phyloP scores from a whole-genome alignment of 2,329 filamentous ascomycete species.

The Emmonsiellopsis sp. region DNA sequence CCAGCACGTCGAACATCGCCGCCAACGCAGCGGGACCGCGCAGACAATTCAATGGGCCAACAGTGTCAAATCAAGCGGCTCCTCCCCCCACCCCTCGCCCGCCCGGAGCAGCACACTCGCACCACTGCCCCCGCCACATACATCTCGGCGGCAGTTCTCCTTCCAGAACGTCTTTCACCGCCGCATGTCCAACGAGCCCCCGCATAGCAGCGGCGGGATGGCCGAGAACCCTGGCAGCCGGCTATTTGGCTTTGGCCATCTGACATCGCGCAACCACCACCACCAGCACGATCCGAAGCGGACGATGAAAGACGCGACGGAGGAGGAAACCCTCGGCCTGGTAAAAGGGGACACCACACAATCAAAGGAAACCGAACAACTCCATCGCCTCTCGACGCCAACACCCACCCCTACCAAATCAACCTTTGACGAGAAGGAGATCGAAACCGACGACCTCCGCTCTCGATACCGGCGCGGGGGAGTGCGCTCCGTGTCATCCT shows the following conservation, averaged over 20 bases:
- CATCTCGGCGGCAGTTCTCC: conserved; percentile 71
- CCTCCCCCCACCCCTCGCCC: conserved; percentile 13
- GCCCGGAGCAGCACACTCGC: conserved; percentile 9
- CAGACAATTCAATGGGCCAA: conserved; percentile 24
- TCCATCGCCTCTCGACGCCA: conserved; percentile 15
- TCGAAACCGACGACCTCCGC: not conserved
- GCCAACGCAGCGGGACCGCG: conserved; percentile 13
- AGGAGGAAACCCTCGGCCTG: conserved; percentile 74
- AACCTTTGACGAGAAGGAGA: not conserved
- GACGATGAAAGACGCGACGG: conserved; percentile 51
- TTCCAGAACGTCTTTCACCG: conserved; percentile 78
- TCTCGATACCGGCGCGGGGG: not conserved
- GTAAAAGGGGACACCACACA: conserved; percentile 57
- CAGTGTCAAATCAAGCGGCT: conserved; percentile 18
- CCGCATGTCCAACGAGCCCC: conserved; percentile 19
- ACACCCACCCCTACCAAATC: conserved; percentile 1
- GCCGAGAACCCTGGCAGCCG: conserved; percentile 1
- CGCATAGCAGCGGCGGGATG: conserved; percentile 2
- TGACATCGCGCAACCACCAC: conserved; percentile 2
- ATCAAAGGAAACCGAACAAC: not conserved
- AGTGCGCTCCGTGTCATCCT: not conserved
- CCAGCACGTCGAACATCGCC: conserved; percentile 3
- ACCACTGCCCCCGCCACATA: conserved; percentile 35
- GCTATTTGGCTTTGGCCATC: conserved; percentile 4
- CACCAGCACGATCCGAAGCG: conserved; percentile 26